phyloP scores from a whole-genome alignment of 495 filamentous ascomycete genomes.

The Neurospora cerealis region DNA sequence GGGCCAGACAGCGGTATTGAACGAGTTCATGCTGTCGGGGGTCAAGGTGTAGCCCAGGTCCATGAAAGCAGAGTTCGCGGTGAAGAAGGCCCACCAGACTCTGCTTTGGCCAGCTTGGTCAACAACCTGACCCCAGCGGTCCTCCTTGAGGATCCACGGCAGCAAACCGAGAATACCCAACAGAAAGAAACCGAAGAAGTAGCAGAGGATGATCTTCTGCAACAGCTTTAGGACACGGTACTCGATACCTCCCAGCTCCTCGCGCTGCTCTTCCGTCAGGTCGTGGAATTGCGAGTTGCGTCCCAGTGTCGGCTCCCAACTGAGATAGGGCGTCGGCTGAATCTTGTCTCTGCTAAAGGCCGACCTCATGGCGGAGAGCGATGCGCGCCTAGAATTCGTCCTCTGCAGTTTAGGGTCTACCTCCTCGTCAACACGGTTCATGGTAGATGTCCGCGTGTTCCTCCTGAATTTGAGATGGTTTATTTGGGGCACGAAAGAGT shows the following conservation, averaged over 20 bases:
- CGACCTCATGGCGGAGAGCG: constrained; percentile 19
- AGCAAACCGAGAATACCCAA: constrained; percentile 62
- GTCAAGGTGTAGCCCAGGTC: constrained; percentile 82
- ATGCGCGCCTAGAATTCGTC: constrained; percentile 14
- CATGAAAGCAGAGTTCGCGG: constrained; percentile 74
- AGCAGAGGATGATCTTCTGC: constrained; percentile 61
- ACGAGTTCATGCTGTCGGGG: constrained; percentile 85
- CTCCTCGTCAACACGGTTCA: constrained; percentile 8
- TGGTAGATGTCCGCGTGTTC: constrained; percentile 9
- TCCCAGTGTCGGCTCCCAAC: constrained; percentile 84
- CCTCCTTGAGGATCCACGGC: constrained; percentile 65
- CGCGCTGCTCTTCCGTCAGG: constrained; percentile 77
- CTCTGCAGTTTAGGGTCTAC: not conserved
- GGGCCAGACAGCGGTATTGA: constrained; percentile 63
- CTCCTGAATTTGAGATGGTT: constrained; percentile 26
- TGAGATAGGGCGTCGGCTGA: constrained; percentile 70
- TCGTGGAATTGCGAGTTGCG: constrained; percentile 88
- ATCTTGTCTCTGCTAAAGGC: constrained; percentile 37
- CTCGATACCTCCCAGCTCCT: constrained; percentile 91
- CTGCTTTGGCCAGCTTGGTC: constrained; percentile 48
- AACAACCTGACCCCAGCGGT: constrained; percentile 51
- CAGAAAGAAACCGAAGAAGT: constrained; percentile 66
- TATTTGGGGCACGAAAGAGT: constrained; percentile 10
- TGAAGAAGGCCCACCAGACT: constrained; percentile 90
- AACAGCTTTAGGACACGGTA: constrained; percentile 85